Base-by-base conservation (phyloP, 805 yeast species). In the Saccharomycopsis fibuligera region DNA sequence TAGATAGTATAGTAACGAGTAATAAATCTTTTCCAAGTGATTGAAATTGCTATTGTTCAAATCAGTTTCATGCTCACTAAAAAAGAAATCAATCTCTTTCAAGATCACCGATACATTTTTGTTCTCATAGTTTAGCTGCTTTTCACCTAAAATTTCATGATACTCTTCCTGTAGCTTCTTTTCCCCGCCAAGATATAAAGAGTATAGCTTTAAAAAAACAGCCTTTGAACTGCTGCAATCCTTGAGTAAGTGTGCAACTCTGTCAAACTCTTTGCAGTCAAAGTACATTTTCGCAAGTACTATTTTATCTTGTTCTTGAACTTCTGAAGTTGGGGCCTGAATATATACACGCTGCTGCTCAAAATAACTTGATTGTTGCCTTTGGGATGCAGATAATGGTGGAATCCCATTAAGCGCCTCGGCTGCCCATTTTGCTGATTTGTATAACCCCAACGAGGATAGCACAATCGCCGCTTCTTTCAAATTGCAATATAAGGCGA, bases 251-350 rank as follows among this genome's bases (percentile, higher is more conserved):
- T 71, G 68, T 3, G 84, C 78, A 49, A 90, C 85, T 24, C 98
- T 67, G 49, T 83, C 91, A 60, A 82, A 91, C 64, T 93, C 98
- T 57, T 84, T 81, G 59, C 87, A 79, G 58, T 79, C 83, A 68
- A 91, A 87, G 60, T 85, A 81, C 0, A 85, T 63, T 47, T 79
- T 77, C 1, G 91, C 96, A 24, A 87, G 67, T 14, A 76, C 55
- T 24, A 84, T 65, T 50, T 67, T 65, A 49, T 75, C 73, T 43
- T 62, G 58, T 49, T 79, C 80, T 43, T 60, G 38, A 5, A 50
- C 30, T 5, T 37, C 38, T n/a, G n/a, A n/a, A n/a, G n/a, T n/a
- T 31, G 54, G 49, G 44, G 48, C 55, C 35, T 45, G 45, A 41
- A 44, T 21, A 50, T 21, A 40, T 49, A 16, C 2, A 25, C 30